phyloP scores from a whole-genome alignment of 306 rosid genomes.

The Acacia crassicarpa region DNA sequence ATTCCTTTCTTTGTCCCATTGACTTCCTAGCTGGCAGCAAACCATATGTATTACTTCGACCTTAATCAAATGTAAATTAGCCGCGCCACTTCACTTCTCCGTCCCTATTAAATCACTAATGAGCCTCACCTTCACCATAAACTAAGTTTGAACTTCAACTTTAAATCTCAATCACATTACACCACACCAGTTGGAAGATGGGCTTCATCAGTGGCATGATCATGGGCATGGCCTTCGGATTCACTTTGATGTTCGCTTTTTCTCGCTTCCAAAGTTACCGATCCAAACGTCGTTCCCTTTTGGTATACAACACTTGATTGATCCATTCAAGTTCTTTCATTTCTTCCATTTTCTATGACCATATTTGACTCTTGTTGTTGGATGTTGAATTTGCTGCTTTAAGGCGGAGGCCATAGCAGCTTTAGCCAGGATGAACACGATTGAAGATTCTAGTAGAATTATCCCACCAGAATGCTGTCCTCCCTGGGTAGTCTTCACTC shows the following conservation, averaged over 20 bases:
- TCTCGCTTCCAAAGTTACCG: constrained; percentile 58
- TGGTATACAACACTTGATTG: constrained; percentile 43
- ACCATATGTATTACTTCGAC: background rate
- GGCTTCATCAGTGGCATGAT: constrained; percentile 62
- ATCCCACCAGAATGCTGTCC: constrained; percentile 66
- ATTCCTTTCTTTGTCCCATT: background rate
- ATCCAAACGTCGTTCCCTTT: constrained; percentile 64
- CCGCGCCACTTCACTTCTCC: constrained; percentile 4
- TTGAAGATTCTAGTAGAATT: constrained; percentile 71
- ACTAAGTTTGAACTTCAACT: background rate
- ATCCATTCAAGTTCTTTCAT: background rate
- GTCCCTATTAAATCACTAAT: constrained; percentile 1
- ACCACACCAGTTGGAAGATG: constrained; percentile 38
- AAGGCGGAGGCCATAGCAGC: constrained; percentile 69
- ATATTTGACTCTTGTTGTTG: background rate
- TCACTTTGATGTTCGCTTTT: constrained; percentile 55
- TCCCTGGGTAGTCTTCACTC: constrained; percentile 75
- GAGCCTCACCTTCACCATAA: background rate
- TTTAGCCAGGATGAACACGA: constrained; percentile 86
- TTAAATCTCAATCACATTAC: background rate
- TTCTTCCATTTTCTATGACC: background rate
- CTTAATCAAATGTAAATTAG: background rate
- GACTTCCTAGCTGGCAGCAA: background rate
- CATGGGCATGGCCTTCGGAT: constrained; percentile 65
- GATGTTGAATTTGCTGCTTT: background rate